Conservation (phyloP, 2,329 filamentous ascomycete genomes). For the Apiospora rasikravindrae region DNA sequence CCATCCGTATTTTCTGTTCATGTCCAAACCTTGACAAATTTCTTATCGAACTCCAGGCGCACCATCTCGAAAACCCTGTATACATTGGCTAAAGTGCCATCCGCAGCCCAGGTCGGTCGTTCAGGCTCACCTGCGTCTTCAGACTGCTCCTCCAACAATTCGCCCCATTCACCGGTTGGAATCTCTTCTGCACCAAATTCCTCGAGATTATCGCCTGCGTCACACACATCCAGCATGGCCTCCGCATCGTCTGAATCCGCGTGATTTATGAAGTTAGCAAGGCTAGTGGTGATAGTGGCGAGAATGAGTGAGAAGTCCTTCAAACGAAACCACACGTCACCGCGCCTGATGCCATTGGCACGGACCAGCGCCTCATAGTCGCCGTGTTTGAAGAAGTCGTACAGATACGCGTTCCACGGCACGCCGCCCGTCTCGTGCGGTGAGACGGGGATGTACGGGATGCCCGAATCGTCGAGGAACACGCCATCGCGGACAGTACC, state of each 20-base stretch:
- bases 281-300: conserved; percentile 72
- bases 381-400: conserved; percentile 80
- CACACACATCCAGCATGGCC: conserved; percentile 51
- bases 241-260: conserved; percentile 48
- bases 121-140: no score
- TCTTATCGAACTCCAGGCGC: no score
- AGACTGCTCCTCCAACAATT: no score
- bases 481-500: conserved; percentile 68
- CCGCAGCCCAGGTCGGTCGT: no score
- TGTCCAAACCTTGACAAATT: no score
- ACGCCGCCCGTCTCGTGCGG: conserved; percentile 55
- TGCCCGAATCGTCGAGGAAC: conserved; percentile 75
- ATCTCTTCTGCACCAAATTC: conserved; percentile 26
- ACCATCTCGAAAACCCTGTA: no score
- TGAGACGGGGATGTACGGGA: conserved; percentile 70
- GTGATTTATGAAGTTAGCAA: conserved; percentile 61
- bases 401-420: conserved; percentile 70
- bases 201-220: conserved; percentile 33
- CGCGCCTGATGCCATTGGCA: conserved; percentile 69
- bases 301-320: conserved; percentile 65
- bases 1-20: no score
- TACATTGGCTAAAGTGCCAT: no score
- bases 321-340: conserved; percentile 75
- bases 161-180: no score
- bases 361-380: conserved; percentile 62